A percentile compares a stretch with the other conserved stretches of the same genome.
phyloP scores from a whole-genome alignment of 129 eudicot species.

The Centrapalus pauciflorus region DNA sequence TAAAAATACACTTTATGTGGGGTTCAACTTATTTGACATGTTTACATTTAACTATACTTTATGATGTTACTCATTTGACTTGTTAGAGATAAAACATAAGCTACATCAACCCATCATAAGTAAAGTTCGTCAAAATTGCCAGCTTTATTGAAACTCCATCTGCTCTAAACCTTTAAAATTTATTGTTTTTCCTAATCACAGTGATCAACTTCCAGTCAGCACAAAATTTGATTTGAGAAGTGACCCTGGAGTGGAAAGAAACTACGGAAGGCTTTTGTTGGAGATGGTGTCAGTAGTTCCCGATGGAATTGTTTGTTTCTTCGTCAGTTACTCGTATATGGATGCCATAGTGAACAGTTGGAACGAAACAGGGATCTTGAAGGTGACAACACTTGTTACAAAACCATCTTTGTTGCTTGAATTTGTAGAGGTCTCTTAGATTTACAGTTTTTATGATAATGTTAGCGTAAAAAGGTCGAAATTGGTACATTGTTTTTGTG shows the following conservation, averaged over 20 bases:
- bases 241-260: slow-evolving; percentile 97
- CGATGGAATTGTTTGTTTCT: slow-evolving; percentile 98
- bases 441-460: neutral
- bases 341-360: slow-evolving; percentile 97
- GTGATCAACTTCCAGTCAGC: slow-evolving; percentile 99
- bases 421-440: neutral
- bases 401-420: neutral
- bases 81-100: too few relatives aligned
- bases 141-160: neutral
- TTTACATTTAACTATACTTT: too few relatives aligned
- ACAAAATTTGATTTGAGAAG: slow-evolving; percentile 92
- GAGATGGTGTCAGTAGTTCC: slow-evolving; percentile 99
- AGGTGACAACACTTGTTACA: slow-evolving; percentile 37
- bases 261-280: slow-evolving; percentile 91
- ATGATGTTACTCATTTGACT: too few relatives aligned
- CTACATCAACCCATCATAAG: too few relatives aligned
- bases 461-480: neutral
- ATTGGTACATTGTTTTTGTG: neutral
- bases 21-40: too few relatives aligned
- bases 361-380: slow-evolving; percentile 90
- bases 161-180: neutral
- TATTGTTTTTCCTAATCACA: slow-evolving; percentile 25
- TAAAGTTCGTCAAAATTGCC: too few relatives aligned
- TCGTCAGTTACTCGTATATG: slow-evolving; percentile 98
- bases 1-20: too few relatives aligned